Evolutionary conservation across 2,329 filamentous ascomycete species (phyloP).

Genomic region (Fusarium setosum): DNA sequence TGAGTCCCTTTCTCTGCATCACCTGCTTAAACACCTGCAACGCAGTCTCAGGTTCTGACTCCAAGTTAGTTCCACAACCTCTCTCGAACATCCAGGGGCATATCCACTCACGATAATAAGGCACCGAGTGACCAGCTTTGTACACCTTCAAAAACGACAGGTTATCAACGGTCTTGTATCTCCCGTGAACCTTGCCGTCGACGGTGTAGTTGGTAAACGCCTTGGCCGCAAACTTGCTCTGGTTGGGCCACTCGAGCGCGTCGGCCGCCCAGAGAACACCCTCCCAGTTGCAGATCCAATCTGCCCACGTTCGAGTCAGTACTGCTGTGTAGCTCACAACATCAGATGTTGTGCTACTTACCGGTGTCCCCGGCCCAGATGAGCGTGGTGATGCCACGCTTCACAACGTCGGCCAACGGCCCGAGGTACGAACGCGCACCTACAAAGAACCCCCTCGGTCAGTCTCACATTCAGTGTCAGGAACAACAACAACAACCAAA

Average conservation of each 20-base stretch:
- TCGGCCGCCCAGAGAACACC: constrained; percentile 61
- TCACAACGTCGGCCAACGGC: constrained; percentile 57
- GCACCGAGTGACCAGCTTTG: constrained; percentile 67
- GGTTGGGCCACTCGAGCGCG: constrained; percentile 55
- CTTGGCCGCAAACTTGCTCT: constrained; percentile 51
- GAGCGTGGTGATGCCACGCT: constrained; percentile 59
- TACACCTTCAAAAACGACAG: constrained; percentile 69
- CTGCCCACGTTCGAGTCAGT: constrained; percentile 39
- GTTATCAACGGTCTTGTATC: constrained; percentile 64
- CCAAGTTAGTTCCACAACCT: constrained; percentile 6
- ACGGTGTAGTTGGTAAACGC: constrained; percentile 58
- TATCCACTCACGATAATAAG: constrained; percentile 52
- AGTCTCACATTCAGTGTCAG: constrained; percentile 6
- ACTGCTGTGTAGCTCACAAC: not conserved
- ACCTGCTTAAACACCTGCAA: constrained; percentile 42
- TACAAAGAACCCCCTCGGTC: constrained; percentile 20
- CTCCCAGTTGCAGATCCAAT: constrained; percentile 70
- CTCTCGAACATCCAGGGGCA: no score
- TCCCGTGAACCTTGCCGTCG: constrained; percentile 57
- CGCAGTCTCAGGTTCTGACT: constrained; percentile 41
- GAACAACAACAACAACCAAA: no score
- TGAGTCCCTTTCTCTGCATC: constrained; percentile 38
- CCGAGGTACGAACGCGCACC: constrained; percentile 57
- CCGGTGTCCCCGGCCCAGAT: constrained; percentile 67
- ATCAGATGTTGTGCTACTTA: constrained; percentile 24